Conservation (phyloP, 352 stramenopile species). For the Globisporangium radiosum region DNA sequence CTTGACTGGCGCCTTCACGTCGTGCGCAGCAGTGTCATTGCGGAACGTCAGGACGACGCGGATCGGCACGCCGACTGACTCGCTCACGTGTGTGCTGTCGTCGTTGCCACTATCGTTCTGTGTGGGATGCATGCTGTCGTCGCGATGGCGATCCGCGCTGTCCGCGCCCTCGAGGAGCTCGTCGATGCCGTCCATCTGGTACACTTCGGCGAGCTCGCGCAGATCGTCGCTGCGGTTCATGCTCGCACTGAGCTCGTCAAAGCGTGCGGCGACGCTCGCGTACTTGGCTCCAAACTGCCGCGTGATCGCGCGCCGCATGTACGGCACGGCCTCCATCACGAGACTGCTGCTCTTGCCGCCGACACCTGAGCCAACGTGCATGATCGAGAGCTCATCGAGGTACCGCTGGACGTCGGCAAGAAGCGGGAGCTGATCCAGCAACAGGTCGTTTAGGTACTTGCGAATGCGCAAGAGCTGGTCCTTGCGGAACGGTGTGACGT, state of each 20-base stretch:
- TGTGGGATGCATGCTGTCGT: not conserved
- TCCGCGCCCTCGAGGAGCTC: slow-evolving; percentile 52
- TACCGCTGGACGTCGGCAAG: slow-evolving; percentile 91
- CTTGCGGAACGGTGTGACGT: slow-evolving; percentile 93
- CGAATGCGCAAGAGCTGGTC: slow-evolving; percentile 88
- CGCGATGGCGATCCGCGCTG: not conserved
- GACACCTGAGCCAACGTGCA: slow-evolving; percentile 50
- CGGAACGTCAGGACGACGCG: slow-evolving; percentile 40
- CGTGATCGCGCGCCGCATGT: slow-evolving; percentile 48
- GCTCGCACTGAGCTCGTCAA: slow-evolving; percentile 32
- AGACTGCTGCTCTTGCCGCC: slow-evolving; percentile 40
- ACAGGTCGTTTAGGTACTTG: slow-evolving; percentile 93
- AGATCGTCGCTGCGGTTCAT: slow-evolving; percentile 60
- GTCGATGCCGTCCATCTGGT: slow-evolving; percentile 75
- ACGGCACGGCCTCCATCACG: slow-evolving; percentile 77
- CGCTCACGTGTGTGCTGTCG: slow-evolving; percentile 2
- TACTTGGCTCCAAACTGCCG: slow-evolving; percentile 35
- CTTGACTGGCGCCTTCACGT: slow-evolving; percentile 19
- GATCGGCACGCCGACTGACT: slow-evolving; percentile 13
- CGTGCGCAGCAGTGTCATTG: slow-evolving; percentile 13
- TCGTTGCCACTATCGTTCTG: slow-evolving; percentile 9
- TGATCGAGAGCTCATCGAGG: slow-evolving; percentile 93
- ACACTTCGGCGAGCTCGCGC: slow-evolving; percentile 59
- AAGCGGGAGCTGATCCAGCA: slow-evolving; percentile 95
- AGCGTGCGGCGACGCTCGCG: slow-evolving; percentile 29